Percentiles rank a stretch among this genome's conserved stretches.
These are phyloP conservation scores for Sedum album DNA, from an alignment of 164 flowering plant genomes.

Conservation along the genomic window DNA sequence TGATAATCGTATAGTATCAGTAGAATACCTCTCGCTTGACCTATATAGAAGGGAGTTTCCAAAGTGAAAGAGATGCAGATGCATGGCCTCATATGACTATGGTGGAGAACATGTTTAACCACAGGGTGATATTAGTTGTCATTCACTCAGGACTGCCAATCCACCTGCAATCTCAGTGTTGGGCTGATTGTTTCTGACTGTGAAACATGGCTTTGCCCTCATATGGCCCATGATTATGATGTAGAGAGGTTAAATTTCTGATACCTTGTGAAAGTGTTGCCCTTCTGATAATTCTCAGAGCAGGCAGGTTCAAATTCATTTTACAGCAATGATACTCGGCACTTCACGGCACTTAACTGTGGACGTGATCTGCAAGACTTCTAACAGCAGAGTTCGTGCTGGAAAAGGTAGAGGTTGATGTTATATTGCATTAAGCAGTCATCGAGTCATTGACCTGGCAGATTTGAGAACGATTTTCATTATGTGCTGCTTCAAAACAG, in stretches of 20 bases:
- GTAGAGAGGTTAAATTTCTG: background rate
- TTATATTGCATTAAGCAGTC: too few species aligned
- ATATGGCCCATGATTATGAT: background rate
- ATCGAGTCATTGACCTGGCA: too few species aligned
- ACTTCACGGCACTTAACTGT: too few species aligned
- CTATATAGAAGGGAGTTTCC: conserved; percentile 47
- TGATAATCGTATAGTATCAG: conserved; percentile 46
- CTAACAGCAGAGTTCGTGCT: too few species aligned
- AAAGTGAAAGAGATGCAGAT: conserved; percentile 20
- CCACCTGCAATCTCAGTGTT: background rate
- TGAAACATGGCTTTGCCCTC: background rate
- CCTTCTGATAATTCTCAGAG: too few species aligned
- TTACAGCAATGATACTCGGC: too few species aligned
- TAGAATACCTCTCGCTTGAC: conserved; percentile 49
- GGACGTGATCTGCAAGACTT: too few species aligned
- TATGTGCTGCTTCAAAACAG: too few species aligned
- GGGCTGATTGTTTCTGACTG: background rate
- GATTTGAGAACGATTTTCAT: too few species aligned
- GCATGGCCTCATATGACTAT: background rate
- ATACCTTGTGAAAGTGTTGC: too few species aligned
- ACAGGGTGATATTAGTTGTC: background rate
- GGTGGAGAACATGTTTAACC: background rate
- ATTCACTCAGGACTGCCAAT: background rate
- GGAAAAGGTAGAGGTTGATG: too few species aligned
- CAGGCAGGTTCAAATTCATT: too few species aligned